Evolutionary conservation across 2,329 filamentous ascomycete species (phyloP), one percentile per base, ranked within the genome.

Genomic region (Aspergillus pseudonomiae): DNA sequence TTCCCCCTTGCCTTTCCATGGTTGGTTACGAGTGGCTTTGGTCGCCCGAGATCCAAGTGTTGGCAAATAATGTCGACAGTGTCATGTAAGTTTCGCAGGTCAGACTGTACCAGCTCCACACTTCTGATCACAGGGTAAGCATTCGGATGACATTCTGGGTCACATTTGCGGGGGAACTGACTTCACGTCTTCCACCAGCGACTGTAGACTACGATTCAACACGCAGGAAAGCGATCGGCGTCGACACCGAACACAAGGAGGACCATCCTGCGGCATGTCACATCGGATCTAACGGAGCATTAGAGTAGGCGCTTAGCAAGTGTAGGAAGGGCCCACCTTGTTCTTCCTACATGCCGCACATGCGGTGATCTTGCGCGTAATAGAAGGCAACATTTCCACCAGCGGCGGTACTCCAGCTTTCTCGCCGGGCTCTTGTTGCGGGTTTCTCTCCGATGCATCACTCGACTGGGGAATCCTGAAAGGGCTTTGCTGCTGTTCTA

Each of bases 211-310:
- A 59, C 82, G 82, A 67, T 83, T 83, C 43, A 83, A 69, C 6
- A 82, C 78, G 65, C 82, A 83, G 11, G 80, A 80, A 19, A 83
- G 63, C 12, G 77, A 78, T 36, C 81, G 75, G 59, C 82, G 79
- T 57, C 78, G 74, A 67, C 82, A 84, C 59, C 82, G 72, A 60
- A 78, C 78, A 67, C 82, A 84, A 2, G 82, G 82, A 43, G 82
- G 81, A 11, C 80, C 79, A 59, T 41, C 39, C 16, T 78, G 75
- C 11, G 67, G 67, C 81, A 84, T 83, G 32, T 83, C 78, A 71
- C 82, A 83, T 74, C 82, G 82, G 64, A 78, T 78, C 75, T 84
- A 41, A n/a, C 16, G 39, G 16, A 10, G 19, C 16, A n/a, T 41
- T 41, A 41, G 7, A 7, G n/a, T n/a, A 6, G 7, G 39, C 7